These are phyloP conservation scores for Paecilomyces niveus DNA, from an alignment of 2,329 filamentous ascomycete genomes.

Conservation along the genomic window DNA sequence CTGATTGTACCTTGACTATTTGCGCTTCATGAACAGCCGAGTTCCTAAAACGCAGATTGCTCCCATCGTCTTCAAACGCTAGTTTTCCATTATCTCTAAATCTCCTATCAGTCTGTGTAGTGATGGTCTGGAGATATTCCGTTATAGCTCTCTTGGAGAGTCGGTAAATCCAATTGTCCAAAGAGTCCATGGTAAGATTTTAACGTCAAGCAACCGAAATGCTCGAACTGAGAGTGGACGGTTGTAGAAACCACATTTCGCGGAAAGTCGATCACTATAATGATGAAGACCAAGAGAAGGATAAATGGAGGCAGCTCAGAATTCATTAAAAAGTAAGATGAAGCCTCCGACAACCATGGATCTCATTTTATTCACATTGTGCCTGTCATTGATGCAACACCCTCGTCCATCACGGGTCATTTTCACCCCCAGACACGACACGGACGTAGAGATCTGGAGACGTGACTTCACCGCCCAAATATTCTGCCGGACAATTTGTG, in stretches of 20 bases:
- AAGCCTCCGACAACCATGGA: not conserved
- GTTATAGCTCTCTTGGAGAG: not conserved
- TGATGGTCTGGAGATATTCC: too few relatives aligned
- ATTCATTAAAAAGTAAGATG: not conserved
- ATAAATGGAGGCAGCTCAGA: not conserved
- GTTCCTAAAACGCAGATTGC: slow-evolving; percentile 23
- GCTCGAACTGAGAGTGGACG: not conserved
- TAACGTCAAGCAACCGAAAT: not conserved
- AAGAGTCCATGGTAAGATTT: not conserved
- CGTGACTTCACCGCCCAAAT: not conserved
- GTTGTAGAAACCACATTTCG: not conserved
- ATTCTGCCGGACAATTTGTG: not conserved
- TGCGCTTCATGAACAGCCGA: slow-evolving; percentile 12
- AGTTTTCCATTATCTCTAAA: too few relatives aligned
- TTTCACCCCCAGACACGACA: not conserved
- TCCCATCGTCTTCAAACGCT: slow-evolving; percentile 24
- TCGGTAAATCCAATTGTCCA: not conserved
- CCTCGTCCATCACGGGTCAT: not conserved
- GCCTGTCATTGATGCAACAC: not conserved
- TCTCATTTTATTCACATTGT: not conserved
- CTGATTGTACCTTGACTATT: slow-evolving; percentile 21
- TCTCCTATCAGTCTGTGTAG: too few relatives aligned
- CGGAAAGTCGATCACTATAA: not conserved
- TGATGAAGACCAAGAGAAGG: not conserved
- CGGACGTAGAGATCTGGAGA: not conserved